Evolutionary conservation across 164 flowering plant species (phyloP).

Genomic region (Magnolia changhungtana): DNA sequence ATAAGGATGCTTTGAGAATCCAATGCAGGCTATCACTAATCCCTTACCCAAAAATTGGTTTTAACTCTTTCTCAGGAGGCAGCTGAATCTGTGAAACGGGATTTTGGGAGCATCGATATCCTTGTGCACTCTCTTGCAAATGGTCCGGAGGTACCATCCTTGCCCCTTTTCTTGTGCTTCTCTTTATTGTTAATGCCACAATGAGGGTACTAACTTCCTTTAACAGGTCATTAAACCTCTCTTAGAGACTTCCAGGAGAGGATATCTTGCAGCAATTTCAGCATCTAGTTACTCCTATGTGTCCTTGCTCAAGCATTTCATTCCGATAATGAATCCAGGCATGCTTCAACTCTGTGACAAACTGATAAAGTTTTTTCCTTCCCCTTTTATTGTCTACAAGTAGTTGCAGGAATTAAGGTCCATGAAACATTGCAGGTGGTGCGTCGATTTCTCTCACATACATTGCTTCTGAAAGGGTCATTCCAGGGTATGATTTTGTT

Average conservation of each 20-base stretch:
- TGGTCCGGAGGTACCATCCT: slow-evolving; percentile 85
- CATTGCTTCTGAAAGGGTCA: slow-evolving; percentile 89
- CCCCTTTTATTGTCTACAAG: background rate
- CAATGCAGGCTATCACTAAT: background rate
- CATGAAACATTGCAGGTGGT: slow-evolving; percentile 58
- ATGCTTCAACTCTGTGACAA: slow-evolving; percentile 11
- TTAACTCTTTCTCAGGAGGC: slow-evolving; percentile 55
- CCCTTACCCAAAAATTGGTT: background rate
- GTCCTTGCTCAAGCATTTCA: slow-evolving; percentile 81
- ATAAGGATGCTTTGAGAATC: background rate
- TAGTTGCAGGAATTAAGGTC: background rate
- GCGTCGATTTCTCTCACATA: slow-evolving; percentile 93
- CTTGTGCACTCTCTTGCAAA: slow-evolving; percentile 98
- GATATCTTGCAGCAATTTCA: slow-evolving; percentile 93
- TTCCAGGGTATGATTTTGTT: slow-evolving; percentile 67
- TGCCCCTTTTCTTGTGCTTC: background rate
- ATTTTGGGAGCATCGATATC: slow-evolving; percentile 95
- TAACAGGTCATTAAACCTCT: slow-evolving; percentile 82
- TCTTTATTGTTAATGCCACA: background rate
- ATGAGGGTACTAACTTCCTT: background rate
- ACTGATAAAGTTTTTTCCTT: background rate
- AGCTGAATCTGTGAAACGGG: slow-evolving; percentile 78
- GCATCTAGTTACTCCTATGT: slow-evolving; percentile 95
- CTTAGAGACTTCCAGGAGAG: slow-evolving; percentile 85
- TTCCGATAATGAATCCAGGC: slow-evolving; percentile 98